Percentiles rank a stretch among this genome's conserved stretches.
Evolutionary conservation across 306 rosid genomes (phyloP).

Genomic region (Castanospermum australe): DNA sequence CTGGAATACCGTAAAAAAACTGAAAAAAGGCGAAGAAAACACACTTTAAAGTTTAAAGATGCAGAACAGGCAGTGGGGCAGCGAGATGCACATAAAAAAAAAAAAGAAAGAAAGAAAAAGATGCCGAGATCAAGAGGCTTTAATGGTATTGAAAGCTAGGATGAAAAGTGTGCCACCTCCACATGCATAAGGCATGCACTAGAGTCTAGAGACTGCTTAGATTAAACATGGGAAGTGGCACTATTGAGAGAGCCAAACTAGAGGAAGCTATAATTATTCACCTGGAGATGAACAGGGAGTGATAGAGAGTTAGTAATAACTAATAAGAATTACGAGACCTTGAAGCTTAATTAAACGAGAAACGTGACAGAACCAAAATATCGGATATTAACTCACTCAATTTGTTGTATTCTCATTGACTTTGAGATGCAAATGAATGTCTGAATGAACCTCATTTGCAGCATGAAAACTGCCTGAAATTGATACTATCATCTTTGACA

Average conservation of each 20-base stretch:
- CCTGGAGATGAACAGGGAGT: slow-evolving; percentile 32
- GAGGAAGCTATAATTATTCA: slow-evolving; percentile 59
- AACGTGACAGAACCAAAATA: no score
- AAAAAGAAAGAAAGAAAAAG: background rate
- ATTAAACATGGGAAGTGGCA: slow-evolving; percentile 52
- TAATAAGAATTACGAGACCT: no score
- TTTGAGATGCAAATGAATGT: no score
- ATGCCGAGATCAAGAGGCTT: background rate
- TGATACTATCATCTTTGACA: no score
- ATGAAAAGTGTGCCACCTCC: background rate
- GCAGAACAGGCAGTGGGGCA: background rate
- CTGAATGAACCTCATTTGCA: no score
- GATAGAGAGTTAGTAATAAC: no score
- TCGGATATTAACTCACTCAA: no score
- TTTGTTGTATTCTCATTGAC: no score
- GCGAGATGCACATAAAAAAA: background rate
- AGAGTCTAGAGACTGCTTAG: no score
- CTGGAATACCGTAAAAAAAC: background rate
- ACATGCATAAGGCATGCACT: background rate
- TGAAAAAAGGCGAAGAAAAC: background rate
- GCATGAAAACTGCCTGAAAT: no score
- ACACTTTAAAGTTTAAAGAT: background rate
- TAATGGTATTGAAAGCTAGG: background rate
- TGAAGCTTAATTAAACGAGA: no score
- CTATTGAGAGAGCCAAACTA: slow-evolving; percentile 50